These are phyloP conservation scores for Rhodotorula sp. DNA, from an alignment of 1,284 basidiomycete genomes.

Conservation along the genomic window DNA sequence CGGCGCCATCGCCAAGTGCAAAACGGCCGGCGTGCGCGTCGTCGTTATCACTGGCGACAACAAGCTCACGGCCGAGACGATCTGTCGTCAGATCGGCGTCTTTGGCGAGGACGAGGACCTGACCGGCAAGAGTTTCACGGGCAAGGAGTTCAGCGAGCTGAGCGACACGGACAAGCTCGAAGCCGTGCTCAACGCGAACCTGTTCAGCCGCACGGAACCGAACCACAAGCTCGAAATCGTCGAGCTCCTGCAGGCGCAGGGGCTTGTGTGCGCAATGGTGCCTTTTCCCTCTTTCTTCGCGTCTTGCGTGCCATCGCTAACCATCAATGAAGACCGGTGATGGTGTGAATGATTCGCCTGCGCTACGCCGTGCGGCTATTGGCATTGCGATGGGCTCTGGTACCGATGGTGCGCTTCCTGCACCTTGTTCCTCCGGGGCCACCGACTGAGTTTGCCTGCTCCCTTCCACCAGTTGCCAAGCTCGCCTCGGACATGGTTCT, in stretches of 20 bases:
- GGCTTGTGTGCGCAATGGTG: constrained; percentile 96
- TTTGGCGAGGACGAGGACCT: constrained; percentile 66
- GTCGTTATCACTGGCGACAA: constrained; percentile 99
- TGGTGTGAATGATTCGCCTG: constrained; percentile 60
- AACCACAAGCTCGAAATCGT: constrained; percentile 94
- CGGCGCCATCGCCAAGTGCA: constrained; percentile 83
- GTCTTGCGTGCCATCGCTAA: background rate
- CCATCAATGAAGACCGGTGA: constrained; percentile 68
- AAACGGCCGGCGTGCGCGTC: constrained; percentile 89
- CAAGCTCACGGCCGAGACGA: constrained; percentile 95
- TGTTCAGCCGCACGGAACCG: constrained; percentile 94
- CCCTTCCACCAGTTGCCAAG: constrained; percentile 45
- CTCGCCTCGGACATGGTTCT: constrained; percentile 55
- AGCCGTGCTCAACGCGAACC: constrained; percentile 79
- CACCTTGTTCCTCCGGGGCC: background rate
- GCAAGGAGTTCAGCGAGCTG: constrained; percentile 84
- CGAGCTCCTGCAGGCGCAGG: constrained; percentile 88
- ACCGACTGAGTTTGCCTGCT: background rate
- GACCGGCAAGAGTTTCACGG: constrained; percentile 89
- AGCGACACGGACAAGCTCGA: constrained; percentile 74
- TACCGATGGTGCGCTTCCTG: constrained; percentile 49
- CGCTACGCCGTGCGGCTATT: constrained; percentile 53
- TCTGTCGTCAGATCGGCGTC: constrained; percentile 93
- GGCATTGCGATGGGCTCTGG: constrained; percentile 55
- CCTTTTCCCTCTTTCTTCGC: constrained; percentile 43